Conservation (phyloP, 768 basidiomycete species). For the Favolaschia claudopus region DNA sequence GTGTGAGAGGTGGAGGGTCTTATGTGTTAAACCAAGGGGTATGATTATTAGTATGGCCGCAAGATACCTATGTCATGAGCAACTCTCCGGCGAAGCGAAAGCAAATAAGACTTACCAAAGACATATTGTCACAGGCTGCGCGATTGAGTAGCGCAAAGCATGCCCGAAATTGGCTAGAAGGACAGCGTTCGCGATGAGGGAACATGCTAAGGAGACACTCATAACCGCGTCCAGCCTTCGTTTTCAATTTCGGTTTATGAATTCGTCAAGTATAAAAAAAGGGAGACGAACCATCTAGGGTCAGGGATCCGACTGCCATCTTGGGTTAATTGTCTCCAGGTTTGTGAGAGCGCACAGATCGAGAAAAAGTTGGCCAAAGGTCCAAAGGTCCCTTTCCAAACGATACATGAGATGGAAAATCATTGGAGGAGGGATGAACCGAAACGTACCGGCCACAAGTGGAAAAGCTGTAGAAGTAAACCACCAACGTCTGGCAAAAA, state of each 20-base stretch:
- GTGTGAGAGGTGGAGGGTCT: constrained; percentile 13
- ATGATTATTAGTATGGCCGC: constrained; percentile 43
- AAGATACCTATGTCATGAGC: constrained; percentile 40
- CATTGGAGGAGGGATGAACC: too few species aligned
- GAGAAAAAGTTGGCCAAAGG: constrained; percentile 50
- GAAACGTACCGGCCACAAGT: too few species aligned
- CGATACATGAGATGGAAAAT: too few species aligned
- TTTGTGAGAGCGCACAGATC: constrained; percentile 44
- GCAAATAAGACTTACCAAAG: constrained; percentile 39
- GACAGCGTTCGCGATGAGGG: constrained; percentile 43
- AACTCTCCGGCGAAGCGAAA: not conserved
- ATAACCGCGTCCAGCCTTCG: constrained; percentile 46
- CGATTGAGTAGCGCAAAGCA: constrained; percentile 41
- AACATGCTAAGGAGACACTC: constrained; percentile 39
- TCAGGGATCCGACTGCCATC: constrained; percentile 34
- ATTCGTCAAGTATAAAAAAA: not conserved
- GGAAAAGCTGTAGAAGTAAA: constrained; percentile 50
- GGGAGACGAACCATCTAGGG: constrained; percentile 41
- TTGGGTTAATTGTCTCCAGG: constrained; percentile 39
- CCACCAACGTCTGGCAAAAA: constrained; percentile 45
- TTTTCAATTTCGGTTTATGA: too few species aligned
- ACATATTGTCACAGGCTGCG: constrained; percentile 46
- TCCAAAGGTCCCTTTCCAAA: constrained; percentile 50
- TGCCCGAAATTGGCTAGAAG: constrained; percentile 49
- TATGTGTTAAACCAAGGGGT: constrained; percentile 39